Percentiles rank a stretch among this genome's conserved stretches.
phyloP scores from a whole-genome alignment of 2,329 filamentous ascomycete genomes.

The Biscogniauxia marginata region DNA sequence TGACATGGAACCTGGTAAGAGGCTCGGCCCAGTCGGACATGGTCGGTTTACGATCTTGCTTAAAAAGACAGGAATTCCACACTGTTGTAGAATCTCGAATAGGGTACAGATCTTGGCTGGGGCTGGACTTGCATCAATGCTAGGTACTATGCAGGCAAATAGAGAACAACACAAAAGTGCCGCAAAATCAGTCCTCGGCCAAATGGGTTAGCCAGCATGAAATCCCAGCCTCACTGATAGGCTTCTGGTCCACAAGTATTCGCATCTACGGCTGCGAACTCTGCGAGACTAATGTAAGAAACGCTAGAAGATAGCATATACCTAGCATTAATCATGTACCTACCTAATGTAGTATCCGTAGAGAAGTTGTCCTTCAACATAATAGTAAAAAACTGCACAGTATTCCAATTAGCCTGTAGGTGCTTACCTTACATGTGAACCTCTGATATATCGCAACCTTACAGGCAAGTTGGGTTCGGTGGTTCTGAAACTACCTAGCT shows the following conservation, averaged over 20 bases:
- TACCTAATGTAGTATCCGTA: no score
- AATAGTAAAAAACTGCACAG: no score
- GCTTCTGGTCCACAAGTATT: not conserved
- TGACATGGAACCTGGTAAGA: not conserved
- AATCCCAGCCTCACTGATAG: not conserved
- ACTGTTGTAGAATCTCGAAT: not conserved
- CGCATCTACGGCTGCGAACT: not conserved
- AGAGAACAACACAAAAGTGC: not conserved
- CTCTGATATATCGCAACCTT: not conserved
- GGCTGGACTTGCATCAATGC: not conserved
- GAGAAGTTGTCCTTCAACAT: no score
- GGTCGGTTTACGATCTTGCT: not conserved
- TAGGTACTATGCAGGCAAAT: not conserved
- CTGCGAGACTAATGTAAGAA: not conserved
- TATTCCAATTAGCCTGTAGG: no score
- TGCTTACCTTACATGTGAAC: not conserved
- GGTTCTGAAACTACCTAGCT: no score
- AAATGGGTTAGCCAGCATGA: not conserved
- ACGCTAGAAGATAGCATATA: no score
- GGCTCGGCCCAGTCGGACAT: not conserved
- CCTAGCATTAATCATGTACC: no score
- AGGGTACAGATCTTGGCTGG: not conserved
- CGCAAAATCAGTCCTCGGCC: not conserved
- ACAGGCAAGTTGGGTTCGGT: not conserved
- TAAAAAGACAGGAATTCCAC: not conserved